Conservation (phyloP, 768 basidiomycete genomes). For the Tulasnella sp. region DNA sequence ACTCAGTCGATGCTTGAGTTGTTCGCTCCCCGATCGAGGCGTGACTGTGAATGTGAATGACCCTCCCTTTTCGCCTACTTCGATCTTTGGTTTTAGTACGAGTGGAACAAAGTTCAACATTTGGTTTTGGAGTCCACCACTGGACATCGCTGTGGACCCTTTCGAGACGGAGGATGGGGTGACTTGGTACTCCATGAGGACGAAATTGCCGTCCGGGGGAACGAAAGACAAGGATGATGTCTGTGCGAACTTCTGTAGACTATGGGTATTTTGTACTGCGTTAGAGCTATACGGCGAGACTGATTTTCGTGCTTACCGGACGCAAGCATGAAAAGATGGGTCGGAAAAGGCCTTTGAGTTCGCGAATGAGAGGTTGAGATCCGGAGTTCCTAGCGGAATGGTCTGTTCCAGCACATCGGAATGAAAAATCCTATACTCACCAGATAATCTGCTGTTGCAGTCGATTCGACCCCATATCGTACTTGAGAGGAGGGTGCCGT, state of each 20-base stretch:
- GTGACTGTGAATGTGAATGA: constrained; percentile 59
- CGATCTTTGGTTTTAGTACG: constrained; percentile 36
- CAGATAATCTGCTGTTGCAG: constrained; percentile 54
- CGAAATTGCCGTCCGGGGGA: constrained; percentile 88
- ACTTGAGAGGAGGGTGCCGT: constrained; percentile 30
- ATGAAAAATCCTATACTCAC: constrained; percentile 43
- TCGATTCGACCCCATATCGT: constrained; percentile 31
- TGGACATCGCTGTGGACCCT: constrained; percentile 43
- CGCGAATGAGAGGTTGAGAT: constrained; percentile 69
- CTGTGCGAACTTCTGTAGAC: constrained; percentile 77
- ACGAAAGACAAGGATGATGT: constrained; percentile 70
- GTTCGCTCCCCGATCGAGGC: constrained; percentile 42
- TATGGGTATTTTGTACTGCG: constrained; percentile 35
- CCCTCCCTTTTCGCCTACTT: constrained; percentile 48
- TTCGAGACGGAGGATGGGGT: constrained; percentile 34
- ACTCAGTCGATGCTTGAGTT: constrained; percentile 25
- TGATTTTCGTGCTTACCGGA: constrained; percentile 54
- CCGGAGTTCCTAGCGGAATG: constrained; percentile 63
- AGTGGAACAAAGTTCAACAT: constrained; percentile 36
- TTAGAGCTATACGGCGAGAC: constrained; percentile 9
- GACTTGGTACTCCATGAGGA: constrained; percentile 75
- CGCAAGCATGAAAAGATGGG: constrained; percentile 87
- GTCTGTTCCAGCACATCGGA: background rate
- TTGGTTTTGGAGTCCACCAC: constrained; percentile 29
- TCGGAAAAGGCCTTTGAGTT: constrained; percentile 71